phyloP scores from a whole-genome alignment of 1,284 basidiomycete species.

The Cutaneotrichosporon sp. region DNA sequence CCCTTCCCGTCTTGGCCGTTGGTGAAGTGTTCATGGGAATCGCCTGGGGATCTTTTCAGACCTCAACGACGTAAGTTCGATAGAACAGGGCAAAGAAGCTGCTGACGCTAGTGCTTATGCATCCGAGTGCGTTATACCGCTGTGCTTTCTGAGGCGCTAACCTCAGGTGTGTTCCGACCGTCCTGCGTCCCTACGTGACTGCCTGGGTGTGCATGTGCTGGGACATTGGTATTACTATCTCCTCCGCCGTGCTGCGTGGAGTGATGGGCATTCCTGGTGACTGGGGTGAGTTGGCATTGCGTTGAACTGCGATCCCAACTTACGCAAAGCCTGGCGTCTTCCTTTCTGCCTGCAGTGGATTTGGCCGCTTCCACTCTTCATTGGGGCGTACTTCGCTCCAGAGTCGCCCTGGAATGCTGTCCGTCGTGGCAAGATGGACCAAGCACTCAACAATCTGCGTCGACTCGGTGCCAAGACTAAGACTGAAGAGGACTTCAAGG shows the following conservation, averaged over 20 bases:
- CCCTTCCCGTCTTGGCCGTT: conserved; percentile 16
- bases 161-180: conserved; percentile 51
- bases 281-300: conserved; percentile 28
- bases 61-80: too few species aligned
- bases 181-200: conserved; percentile 51
- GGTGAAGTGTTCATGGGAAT: conserved; percentile 23
- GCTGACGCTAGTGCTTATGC: too few species aligned
- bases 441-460: conserved; percentile 8
- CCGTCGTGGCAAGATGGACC: conserved; percentile 27
- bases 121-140: too few species aligned
- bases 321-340: conserved; percentile 18
- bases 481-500: conserved; percentile 22
- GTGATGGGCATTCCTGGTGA: conserved; percentile 31
- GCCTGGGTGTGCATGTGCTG: conserved; percentile 53
- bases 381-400: conserved; percentile 33
- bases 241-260: conserved; percentile 50
- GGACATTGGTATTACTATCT: conserved; percentile 49
- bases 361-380: conserved; percentile 38
- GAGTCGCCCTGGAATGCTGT: conserved; percentile 41
- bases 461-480: conserved; percentile 14
- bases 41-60: not conserved
- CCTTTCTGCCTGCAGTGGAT: conserved; percentile 43
- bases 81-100: too few species aligned
- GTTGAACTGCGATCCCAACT: not conserved
- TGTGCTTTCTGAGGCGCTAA: too few species aligned